Conservation (phyloP, 805 yeast species). For the Nakazawaea wickerhamii region DNA sequence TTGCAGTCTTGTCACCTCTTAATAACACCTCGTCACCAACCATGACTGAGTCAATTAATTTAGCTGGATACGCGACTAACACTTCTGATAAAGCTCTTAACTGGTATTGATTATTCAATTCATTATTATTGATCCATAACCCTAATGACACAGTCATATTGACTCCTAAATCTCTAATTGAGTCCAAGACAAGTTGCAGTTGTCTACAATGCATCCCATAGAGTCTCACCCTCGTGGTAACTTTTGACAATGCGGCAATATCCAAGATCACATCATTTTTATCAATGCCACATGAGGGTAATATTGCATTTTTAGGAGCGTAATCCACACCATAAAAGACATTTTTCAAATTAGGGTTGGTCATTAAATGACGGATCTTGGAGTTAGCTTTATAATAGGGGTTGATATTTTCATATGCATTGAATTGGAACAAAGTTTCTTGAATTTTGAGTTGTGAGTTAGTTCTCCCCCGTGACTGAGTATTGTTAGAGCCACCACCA, state of each 20-base stretch:
- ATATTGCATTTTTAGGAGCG: constrained; percentile 46
- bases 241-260: constrained; percentile 48
- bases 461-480: neutral
- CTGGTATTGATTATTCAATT: constrained; percentile 40
- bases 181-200: constrained; percentile 43
- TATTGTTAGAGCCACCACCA: neutral
- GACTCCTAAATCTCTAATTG: constrained; percentile 44
- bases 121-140: constrained; percentile 51
- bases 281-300: constrained; percentile 48
- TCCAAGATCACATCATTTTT: constrained; percentile 49
- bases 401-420: constrained; percentile 28
- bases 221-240: constrained; percentile 52
- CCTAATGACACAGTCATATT: constrained; percentile 58
- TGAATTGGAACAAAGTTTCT: constrained; percentile 7
- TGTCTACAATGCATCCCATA: constrained; percentile 63
- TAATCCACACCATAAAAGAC: constrained; percentile 56
- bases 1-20: constrained; percentile 45
- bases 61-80: constrained; percentile 37
- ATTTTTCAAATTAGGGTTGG: constrained; percentile 24
- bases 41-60: constrained; percentile 43
- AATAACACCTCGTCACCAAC: constrained; percentile 62
- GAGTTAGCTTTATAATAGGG: constrained; percentile 26
- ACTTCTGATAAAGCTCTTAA: constrained; percentile 37
- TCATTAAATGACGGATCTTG: constrained; percentile 34
- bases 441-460: neutral